Conservation (phyloP, 2,329 filamentous ascomycete genomes). For the Phaeosphaeriaceae sp. region DNA sequence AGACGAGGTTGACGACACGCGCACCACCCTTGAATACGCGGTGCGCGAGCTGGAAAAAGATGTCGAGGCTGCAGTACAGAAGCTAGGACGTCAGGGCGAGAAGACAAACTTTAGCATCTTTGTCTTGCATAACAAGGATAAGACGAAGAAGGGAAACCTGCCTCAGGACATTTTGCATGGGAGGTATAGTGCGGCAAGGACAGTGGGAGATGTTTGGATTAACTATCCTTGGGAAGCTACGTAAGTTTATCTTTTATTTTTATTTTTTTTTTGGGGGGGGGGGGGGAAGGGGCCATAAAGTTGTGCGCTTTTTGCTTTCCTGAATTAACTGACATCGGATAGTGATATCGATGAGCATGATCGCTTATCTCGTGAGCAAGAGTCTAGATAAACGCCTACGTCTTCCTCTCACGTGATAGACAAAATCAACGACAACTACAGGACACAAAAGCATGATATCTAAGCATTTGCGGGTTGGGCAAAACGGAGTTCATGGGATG, state of each 20-base stretch:
- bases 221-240: constrained; percentile 98
- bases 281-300: too few relatives aligned
- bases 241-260: constrained; percentile 49
- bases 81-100: constrained; percentile 70
- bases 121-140: constrained; percentile 98
- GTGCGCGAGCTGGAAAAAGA: constrained; percentile 95
- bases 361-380: constrained; percentile 62
- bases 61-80: constrained; percentile 78
- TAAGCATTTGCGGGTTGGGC: background rate
- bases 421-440: background rate
- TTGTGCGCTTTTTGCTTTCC: too few relatives aligned
- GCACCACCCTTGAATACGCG: constrained; percentile 92
- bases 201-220: constrained; percentile 95
- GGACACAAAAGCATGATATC: constrained; percentile 4
- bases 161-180: constrained; percentile 78
- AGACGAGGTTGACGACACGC: constrained; percentile 94
- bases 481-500: background rate
- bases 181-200: constrained; percentile 84
- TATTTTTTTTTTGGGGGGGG: background rate
- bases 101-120: constrained; percentile 93
- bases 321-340: constrained; percentile 25
- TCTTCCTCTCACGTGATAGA: background rate
- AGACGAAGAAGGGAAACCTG: constrained; percentile 87
- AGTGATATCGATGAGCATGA: constrained; percentile 94
- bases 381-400: constrained; percentile 16